These are phyloP conservation scores for Orbilia ellipsospora DNA, from an alignment of 2,329 filamentous ascomycete genomes.

Conservation along the genomic window DNA sequence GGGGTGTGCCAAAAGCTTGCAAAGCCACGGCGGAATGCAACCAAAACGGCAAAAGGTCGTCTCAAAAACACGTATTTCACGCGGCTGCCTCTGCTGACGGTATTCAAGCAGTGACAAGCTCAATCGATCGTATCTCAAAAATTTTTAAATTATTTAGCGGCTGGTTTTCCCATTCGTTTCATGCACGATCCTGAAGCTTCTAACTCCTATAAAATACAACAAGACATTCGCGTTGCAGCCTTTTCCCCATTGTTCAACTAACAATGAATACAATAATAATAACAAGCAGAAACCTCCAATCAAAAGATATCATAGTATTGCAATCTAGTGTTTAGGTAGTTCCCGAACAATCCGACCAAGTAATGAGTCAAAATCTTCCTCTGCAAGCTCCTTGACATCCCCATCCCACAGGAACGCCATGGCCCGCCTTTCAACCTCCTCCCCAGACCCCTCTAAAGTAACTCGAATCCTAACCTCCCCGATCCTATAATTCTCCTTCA, in stretches of 20 bases:
- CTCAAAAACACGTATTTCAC: constrained; percentile 19
- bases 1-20: not conserved
- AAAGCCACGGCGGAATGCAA: constrained; percentile 7
- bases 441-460: not conserved
- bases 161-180: not conserved
- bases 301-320: no score
- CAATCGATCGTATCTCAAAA: not conserved
- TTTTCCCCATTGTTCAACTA: not conserved
- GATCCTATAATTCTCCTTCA: constrained; percentile 1
- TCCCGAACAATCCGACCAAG: not conserved
- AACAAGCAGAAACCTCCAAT: no score
- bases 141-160: not conserved
- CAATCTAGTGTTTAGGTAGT: no score
- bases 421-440: constrained; percentile 6
- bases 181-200: constrained; percentile 36
- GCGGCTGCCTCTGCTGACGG: constrained; percentile 30
- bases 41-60: constrained; percentile 38
- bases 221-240: constrained; percentile 19
- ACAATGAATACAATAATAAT: no score
- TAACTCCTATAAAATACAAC: constrained; percentile 28
- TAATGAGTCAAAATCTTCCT: constrained; percentile 4
- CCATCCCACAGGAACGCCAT: constrained; percentile 21
- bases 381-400: constrained; percentile 5
- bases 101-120: not conserved
- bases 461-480: constrained; percentile 4